Evolutionary conservation across 164 flowering plant genomes (phyloP), one percentile per base, ranked within the genome.

Genomic region (Nymphaea colorata): DNA sequence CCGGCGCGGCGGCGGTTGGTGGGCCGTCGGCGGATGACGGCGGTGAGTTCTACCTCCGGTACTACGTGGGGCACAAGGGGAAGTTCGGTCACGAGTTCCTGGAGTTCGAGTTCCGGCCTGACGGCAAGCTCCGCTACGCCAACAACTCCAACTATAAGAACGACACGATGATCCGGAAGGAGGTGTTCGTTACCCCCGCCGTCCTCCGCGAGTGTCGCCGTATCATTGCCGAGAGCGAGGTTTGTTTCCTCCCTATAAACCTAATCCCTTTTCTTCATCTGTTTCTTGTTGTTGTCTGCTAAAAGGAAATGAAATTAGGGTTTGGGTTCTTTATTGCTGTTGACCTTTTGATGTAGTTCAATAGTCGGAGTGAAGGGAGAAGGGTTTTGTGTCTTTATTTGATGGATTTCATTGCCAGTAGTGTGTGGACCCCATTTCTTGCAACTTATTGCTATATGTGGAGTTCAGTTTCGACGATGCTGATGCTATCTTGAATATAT

Each of bases 91-190:
- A 93, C 79, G 98, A 90, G 82, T 93, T 93, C 76, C 65, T 90
- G 66, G 98, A 93, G 81, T 90, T 91, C 76, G 96, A 93, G 84
- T 93, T 93, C 75, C 71, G 93, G 44, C 92, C 93, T 18, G 96
- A 93, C 51, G 96, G 98, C 12, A 90, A 90, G 85, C 96, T 91
- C 64, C 85, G 96, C 0, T 91, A 91, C 45, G 94, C 98, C 64
- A 91, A 93, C 84, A 93, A 93, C 78, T 93, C 96, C 77, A 93
- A 93, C 83, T 93, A 93, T 87, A 93, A 89, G 76, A 93, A 91
- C 84, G 97, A 93, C 72, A 91, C 91, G 71, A 93, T 93, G 87
- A 93, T 91, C 64, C 92, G 98, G 57, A 93, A 93, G 73, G 94
- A 93, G 77, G 88, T 93, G 69, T 90, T 86, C 72, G 83, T 93